Base-by-base conservation (phyloP, 306 rosid species). In the Cicer bijugum region DNA sequence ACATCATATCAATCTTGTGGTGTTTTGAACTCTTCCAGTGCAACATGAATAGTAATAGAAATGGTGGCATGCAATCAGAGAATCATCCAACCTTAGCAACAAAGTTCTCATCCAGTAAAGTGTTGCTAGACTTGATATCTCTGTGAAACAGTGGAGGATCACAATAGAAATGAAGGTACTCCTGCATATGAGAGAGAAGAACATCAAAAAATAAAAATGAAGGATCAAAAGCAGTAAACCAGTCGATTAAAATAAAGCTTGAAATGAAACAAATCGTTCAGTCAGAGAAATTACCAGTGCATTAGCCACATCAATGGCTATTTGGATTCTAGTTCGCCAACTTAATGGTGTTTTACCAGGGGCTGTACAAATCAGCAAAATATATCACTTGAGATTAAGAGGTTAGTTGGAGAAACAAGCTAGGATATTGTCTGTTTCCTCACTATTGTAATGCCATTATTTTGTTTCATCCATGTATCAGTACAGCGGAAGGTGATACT, bases 101-200 rank as follows among this genome's bases (percentile, higher is more conserved):
- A 53, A 91, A 89, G 75, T 86, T 88, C 81, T 85, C 96, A 46
- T 94, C 96, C 59, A 94, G 83, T 80, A 94, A 88, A 76, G 90
- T 89, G 82, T 94, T 94, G 96, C 97, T 91, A 71, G 99, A 87
- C 82, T 94, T 94, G 6, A 94, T 89, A 84, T 94, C 97, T 86
- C 99, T 88, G 74, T 94, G 97, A 84, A 91, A 94, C 63, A 94
- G 80, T 71, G 99, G 97, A 81, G 99, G 99, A 82, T 94, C 93
- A 39, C 99, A 94, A 75, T 94, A 94, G 77, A 87, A 94, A 82
- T 94, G 99, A 66, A 94, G 99, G 85, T 95, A 94, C 83, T 94
- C 99, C 99, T 94, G 93, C 88, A 76, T 50, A 82, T 38, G 59
- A 70, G 72, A 67, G 70, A 74, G 80, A 61, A 76, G 40, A 35